Evolutionary conservation across 768 basidiomycete genomes (phyloP).

Genomic region (Krasilnikovozyma curviuscula): DNA sequence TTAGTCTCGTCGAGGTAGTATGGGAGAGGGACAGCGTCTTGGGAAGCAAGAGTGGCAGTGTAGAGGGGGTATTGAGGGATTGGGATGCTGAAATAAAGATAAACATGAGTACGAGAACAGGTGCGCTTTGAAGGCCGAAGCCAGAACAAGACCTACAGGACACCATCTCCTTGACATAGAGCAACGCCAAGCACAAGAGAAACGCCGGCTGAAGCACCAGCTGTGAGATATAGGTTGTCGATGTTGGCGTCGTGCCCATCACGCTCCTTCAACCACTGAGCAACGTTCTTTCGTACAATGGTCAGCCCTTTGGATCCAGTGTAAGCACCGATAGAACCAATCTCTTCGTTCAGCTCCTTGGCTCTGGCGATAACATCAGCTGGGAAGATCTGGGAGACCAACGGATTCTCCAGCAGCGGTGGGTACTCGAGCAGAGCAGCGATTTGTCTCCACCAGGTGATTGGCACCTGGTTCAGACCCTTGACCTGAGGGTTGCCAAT

Average conservation of each 20-base stretch:
- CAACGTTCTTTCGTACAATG: slow-evolving; percentile 67
- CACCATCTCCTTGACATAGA: slow-evolving; percentile 23
- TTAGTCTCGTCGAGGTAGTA: slow-evolving; percentile 72
- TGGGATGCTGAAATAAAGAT: slow-evolving; percentile 37
- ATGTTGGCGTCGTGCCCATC: slow-evolving; percentile 74
- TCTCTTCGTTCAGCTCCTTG: slow-evolving; percentile 55
- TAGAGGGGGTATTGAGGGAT: slow-evolving; percentile 98
- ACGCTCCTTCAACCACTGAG: slow-evolving; percentile 74
- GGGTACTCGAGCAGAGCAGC: slow-evolving; percentile 86
- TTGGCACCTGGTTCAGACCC: slow-evolving; percentile 76
- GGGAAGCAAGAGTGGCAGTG: slow-evolving; percentile 79
- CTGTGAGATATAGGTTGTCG: slow-evolving; percentile 78
- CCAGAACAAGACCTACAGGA: slow-evolving; percentile 14
- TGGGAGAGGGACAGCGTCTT: slow-evolving; percentile 56
- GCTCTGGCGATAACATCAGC: slow-evolving; percentile 68
- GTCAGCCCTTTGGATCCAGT: slow-evolving; percentile 87
- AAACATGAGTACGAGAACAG: slow-evolving; percentile 38
- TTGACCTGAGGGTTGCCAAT: slow-evolving; percentile 97
- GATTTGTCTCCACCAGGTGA: slow-evolving; percentile 84
- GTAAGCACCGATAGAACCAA: slow-evolving; percentile 87
- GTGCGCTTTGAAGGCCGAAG: neutral
- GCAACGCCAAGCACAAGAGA: slow-evolving; percentile 29
- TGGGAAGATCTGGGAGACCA: slow-evolving; percentile 51
- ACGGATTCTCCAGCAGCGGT: slow-evolving; percentile 51
- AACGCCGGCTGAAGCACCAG: slow-evolving; percentile 88